Percentiles rank a stretch among this genome's conserved stretches.
Conservation (phyloP, 1,139 yeast species). For the Pneumocystis oryctolagi region DNA sequence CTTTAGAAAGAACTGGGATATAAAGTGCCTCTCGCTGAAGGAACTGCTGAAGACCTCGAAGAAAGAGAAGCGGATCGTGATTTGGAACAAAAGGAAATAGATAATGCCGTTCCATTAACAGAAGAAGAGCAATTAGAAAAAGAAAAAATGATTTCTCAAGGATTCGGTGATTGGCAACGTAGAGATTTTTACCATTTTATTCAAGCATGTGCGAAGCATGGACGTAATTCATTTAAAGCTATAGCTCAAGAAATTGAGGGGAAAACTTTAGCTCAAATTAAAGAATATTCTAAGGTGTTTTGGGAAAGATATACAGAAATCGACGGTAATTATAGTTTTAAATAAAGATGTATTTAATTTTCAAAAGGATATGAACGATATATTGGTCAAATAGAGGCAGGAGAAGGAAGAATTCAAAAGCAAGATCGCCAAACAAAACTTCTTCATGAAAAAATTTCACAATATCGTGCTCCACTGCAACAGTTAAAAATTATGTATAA, state of each 20-base stretch:
- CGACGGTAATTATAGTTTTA: constrained; percentile 36
- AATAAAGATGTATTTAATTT: not conserved
- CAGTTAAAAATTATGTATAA: constrained; percentile 70
- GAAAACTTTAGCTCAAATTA: constrained; percentile 56
- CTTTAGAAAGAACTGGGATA: constrained; percentile 54
- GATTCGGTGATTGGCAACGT: constrained; percentile 70
- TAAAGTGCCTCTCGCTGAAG: constrained; percentile 45
- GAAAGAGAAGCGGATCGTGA: constrained; percentile 37
- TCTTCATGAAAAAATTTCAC: constrained; percentile 47
- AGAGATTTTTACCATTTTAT: constrained; percentile 79
- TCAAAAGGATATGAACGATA: constrained; percentile 48
- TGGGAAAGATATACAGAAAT: constrained; percentile 61
- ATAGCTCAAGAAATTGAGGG: constrained; percentile 52
- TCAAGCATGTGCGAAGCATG: constrained; percentile 66
- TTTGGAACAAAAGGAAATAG: constrained; percentile 52
- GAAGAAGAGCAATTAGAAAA: constrained; percentile 59
- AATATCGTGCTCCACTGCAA: constrained; percentile 54
- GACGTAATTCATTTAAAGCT: constrained; percentile 44
- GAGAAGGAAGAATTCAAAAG: constrained; percentile 64
- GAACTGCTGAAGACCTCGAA: constrained; percentile 24
- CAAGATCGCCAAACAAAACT: constrained; percentile 50
- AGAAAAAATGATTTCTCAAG: constrained; percentile 43
- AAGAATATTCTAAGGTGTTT: constrained; percentile 50
- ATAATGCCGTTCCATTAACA: constrained; percentile 54
- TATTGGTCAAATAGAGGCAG: constrained; percentile 69